Percentiles rank a stretch among this genome's conserved stretches.
Conservation (phyloP, 768 basidiomycete genomes). For the Lactifluus piperatus region DNA sequence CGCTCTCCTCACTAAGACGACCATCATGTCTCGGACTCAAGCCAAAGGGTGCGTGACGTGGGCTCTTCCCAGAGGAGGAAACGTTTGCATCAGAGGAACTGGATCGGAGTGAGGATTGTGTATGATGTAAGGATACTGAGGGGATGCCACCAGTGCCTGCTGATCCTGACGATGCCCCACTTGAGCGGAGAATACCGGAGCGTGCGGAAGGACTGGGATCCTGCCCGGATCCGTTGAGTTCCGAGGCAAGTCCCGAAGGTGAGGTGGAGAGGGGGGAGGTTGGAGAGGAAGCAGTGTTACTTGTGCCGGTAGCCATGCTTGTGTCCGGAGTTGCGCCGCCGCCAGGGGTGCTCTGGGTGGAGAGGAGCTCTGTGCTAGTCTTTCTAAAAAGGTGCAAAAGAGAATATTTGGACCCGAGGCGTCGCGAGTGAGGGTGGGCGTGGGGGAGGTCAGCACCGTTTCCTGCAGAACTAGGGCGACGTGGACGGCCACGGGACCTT, state of each 20-base stretch:
- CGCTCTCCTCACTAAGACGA: constrained; percentile 10
- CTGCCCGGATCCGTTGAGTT: constrained; percentile 3
- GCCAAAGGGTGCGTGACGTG: neutral
- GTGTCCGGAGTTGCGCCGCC: constrained; percentile 5
- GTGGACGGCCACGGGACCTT: constrained; percentile 28
- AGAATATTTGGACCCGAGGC: constrained; percentile 62
- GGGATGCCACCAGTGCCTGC: neutral
- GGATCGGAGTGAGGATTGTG: constrained; percentile 5
- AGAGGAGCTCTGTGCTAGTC: constrained; percentile 29
- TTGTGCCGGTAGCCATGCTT: neutral
- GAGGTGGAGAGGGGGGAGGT: constrained; percentile 15
- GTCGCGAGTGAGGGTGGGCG: constrained; percentile 31
- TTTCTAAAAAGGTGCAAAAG: constrained; percentile 70
- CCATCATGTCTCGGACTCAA: constrained; percentile 11
- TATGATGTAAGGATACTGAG: neutral
- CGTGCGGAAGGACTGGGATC: constrained; percentile 28
- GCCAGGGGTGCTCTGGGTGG: constrained; percentile 15
- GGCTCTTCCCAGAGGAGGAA: constrained; percentile 1
- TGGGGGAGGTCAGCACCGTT: constrained; percentile 50
- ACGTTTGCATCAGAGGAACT: constrained; percentile 5
- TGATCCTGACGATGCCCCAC: constrained; percentile 29
- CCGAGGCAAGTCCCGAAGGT: neutral
- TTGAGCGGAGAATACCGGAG: constrained; percentile 33
- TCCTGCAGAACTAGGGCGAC: constrained; percentile 58
- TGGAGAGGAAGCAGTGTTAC: constrained; percentile 10